phyloP scores from a whole-genome alignment of 176 grass and related monocot species.

The Aegilops tauschii region DNA sequence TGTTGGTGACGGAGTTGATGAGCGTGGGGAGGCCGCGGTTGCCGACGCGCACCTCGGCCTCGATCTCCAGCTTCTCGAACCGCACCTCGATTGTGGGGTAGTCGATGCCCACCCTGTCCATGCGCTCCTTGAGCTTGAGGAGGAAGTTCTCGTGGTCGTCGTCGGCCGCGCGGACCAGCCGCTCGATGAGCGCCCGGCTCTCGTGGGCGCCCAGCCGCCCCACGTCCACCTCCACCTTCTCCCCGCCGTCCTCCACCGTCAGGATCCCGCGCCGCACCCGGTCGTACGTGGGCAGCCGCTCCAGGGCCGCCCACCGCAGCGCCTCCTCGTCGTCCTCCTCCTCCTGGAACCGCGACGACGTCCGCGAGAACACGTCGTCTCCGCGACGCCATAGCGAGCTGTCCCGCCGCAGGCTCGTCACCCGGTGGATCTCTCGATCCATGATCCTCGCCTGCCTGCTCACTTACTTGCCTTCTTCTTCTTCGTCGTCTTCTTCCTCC shows the following conservation, averaged over 20 bases:
- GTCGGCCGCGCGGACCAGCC: slow-evolving; percentile 62
- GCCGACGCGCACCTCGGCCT: slow-evolving; percentile 63
- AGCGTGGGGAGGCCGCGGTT: slow-evolving; percentile 61
- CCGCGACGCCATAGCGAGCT: slow-evolving; percentile 56
- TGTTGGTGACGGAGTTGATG: slow-evolving; percentile 68
- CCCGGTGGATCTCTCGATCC: slow-evolving; percentile 50
- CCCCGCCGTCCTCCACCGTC: slow-evolving; percentile 18
- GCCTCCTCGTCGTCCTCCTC: slow-evolving; percentile 94
- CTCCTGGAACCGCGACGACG: slow-evolving; percentile 54
- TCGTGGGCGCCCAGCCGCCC: slow-evolving; percentile 44
- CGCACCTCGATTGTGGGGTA: slow-evolving; percentile 82
- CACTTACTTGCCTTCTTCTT: not conserved
- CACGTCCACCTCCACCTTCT: slow-evolving; percentile 58
- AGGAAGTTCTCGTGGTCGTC: slow-evolving; percentile 82
- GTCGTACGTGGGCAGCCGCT: slow-evolving; percentile 79
- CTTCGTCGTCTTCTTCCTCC: not conserved
- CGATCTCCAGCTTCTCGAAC: slow-evolving; percentile 50
- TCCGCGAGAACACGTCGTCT: slow-evolving; percentile 66
- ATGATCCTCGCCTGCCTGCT: not conserved
- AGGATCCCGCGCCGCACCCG: slow-evolving; percentile 63
- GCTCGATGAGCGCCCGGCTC: slow-evolving; percentile 57
- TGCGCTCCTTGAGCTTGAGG: slow-evolving; percentile 72
- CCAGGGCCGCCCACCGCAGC: slow-evolving; percentile 88
- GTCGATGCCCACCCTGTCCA: slow-evolving; percentile 76
- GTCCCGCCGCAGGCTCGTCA: slow-evolving; percentile 51